A percentile compares a stretch with the other conserved stretches of the same genome.
phyloP scores from a whole-genome alignment of 2,329 filamentous ascomycete species.

The Trichoderma sp. region DNA sequence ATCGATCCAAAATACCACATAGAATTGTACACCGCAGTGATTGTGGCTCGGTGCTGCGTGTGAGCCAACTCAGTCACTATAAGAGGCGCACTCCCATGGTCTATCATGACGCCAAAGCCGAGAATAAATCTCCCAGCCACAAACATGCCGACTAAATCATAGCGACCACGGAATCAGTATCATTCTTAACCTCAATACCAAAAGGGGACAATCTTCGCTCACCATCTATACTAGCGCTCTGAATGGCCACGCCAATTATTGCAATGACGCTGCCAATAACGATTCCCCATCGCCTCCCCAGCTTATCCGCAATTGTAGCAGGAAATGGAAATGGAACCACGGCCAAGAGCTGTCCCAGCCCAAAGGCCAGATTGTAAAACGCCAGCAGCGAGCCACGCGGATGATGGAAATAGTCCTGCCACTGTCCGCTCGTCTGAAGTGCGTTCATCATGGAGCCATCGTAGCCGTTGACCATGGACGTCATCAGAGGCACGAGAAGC shows the following conservation, averaged over 20 bases:
- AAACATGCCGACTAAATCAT: slow-evolving; percentile 35
- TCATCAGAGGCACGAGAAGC: slow-evolving; percentile 11
- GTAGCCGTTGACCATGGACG: slow-evolving; percentile 15
- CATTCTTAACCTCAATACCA: slow-evolving; percentile 32
- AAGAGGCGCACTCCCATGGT: slow-evolving; percentile 65
- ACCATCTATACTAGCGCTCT: slow-evolving; percentile 16
- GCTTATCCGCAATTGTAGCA: slow-evolving; percentile 8
- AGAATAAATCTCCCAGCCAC: slow-evolving; percentile 44
- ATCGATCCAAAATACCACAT: slow-evolving; percentile 49
- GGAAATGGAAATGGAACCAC: slow-evolving; percentile 12
- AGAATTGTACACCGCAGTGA: slow-evolving; percentile 69
- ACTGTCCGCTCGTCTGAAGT: slow-evolving; percentile 12
- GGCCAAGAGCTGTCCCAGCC: slow-evolving; percentile 1
- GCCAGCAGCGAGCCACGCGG: slow-evolving; percentile 8
- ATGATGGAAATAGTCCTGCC: slow-evolving; percentile 20
- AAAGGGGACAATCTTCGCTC: slow-evolving; percentile 39
- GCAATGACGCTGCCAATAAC: slow-evolving; percentile 15
- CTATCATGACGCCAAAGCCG: slow-evolving; percentile 67
- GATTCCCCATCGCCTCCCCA: slow-evolving; percentile 9
- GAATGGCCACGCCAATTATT: slow-evolving; percentile 16
- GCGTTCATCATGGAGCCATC: slow-evolving; percentile 25
- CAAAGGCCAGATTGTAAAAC: slow-evolving; percentile 9
- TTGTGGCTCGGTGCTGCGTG: slow-evolving; percentile 65
- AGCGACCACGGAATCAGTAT: not conserved
- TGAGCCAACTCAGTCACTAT: slow-evolving; percentile 68